phyloP scores from a whole-genome alignment of 2,329 filamentous ascomycete genomes.

The Cadophora malorum region DNA sequence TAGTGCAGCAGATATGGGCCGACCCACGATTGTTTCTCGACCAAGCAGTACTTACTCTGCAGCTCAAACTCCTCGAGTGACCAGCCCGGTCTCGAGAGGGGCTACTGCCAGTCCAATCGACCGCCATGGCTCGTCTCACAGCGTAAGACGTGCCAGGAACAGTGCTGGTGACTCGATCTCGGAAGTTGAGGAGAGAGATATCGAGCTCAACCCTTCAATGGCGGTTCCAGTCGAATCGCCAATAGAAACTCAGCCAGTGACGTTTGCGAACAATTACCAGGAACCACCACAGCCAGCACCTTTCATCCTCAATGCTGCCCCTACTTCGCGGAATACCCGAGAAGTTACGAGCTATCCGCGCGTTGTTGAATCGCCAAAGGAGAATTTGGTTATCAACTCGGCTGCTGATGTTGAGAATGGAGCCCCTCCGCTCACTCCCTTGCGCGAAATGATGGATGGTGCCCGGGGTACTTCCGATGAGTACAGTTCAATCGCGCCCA shows the following conservation, averaged over 20 bases:
- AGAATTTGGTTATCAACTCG: conserved; percentile 4
- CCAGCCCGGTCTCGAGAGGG: conserved; percentile 39
- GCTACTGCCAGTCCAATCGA: conserved; percentile 36
- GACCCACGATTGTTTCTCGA: conserved; percentile 33
- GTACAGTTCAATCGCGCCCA: conserved; percentile 37
- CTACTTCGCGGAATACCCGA: conserved; percentile 34
- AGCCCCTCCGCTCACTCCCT: conserved; percentile 44
- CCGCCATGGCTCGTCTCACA: conserved; percentile 37
- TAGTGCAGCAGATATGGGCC: conserved; percentile 33
- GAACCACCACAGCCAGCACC: conserved; percentile 23
- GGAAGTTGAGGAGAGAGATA: conserved; percentile 41
- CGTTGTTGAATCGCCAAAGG: neutral
- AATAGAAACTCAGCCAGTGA: too few species aligned
- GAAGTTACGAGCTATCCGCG: conserved; percentile 1
- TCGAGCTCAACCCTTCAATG: conserved; percentile 22
- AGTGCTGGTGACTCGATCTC: conserved; percentile 40
- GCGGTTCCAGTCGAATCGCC: neutral
- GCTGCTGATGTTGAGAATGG: conserved; percentile 30
- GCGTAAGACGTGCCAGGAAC: conserved; percentile 35
- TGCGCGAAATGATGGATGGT: conserved; percentile 45
- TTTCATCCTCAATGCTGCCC: conserved; percentile 40
- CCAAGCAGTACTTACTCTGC: conserved; percentile 38
- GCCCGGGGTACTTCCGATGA: conserved; percentile 44
- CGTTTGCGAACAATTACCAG: conserved; percentile 13
- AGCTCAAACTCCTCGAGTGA: conserved; percentile 34